Conservation (phyloP, 768 basidiomycete species). For the Heimioporus sp. region DNA sequence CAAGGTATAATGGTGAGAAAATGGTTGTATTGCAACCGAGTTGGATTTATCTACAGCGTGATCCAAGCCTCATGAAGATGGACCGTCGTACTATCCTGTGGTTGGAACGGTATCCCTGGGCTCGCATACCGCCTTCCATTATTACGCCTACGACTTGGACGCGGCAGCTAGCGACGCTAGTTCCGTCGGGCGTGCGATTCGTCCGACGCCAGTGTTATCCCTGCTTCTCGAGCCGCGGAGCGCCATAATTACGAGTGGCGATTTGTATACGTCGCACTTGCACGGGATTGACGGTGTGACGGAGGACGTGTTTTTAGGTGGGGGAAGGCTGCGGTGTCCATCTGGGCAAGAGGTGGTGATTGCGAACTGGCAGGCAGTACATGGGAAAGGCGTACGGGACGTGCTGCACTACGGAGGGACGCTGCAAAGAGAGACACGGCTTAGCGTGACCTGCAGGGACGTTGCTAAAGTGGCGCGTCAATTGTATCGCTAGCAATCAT, state of each 20-base stretch:
- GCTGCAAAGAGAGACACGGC: constrained; percentile 57
- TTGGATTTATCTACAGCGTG: background rate
- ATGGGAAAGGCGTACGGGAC: constrained; percentile 36
- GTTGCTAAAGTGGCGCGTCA: constrained; percentile 54
- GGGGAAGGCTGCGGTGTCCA: constrained; percentile 22
- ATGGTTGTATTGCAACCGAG: constrained; percentile 8
- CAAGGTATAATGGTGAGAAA: constrained; percentile 87
- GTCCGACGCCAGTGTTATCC: constrained; percentile 63
- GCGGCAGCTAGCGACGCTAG: constrained; percentile 15
- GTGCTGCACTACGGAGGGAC: constrained; percentile 47
- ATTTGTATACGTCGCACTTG: constrained; percentile 68
- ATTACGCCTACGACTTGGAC: constrained; percentile 58
- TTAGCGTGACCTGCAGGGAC: constrained; percentile 86
- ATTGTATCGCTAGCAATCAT: too few relatives aligned
- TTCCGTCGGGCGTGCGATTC: constrained; percentile 51
- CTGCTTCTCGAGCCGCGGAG: constrained; percentile 85
- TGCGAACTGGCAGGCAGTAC: constrained; percentile 59
- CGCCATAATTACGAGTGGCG: constrained; percentile 68
- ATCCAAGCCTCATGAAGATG: constrained; percentile 86
- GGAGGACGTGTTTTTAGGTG: constrained; percentile 44
- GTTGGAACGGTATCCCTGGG: constrained; percentile 91
- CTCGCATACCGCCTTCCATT: constrained; percentile 80
- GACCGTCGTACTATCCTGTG: constrained; percentile 81
- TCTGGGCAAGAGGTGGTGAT: constrained; percentile 36
- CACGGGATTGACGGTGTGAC: constrained; percentile 74